A percentile compares a stretch with the other conserved stretches of the same genome.
Conservation (phyloP, 768 basidiomycete genomes). For the Roridomyces roridus region DNA sequence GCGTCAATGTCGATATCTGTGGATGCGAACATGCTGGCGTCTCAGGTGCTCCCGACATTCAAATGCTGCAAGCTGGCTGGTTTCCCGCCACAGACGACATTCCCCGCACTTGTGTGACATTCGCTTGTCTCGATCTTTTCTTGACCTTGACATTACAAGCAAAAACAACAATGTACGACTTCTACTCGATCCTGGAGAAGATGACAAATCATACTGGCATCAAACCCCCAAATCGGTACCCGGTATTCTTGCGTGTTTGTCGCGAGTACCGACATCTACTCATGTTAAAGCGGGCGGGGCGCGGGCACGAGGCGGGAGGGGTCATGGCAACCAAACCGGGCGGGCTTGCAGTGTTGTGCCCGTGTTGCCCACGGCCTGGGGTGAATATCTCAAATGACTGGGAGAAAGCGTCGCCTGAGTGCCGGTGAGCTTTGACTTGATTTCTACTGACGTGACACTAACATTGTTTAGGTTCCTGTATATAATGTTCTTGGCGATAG, state of each 20-base stretch:
- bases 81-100: neutral
- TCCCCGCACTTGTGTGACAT: neutral
- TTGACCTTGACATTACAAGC: neutral
- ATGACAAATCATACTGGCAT: too few relatives aligned
- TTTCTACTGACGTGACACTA: neutral
- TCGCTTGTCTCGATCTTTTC: neutral
- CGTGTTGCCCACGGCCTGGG: slow-evolving; percentile 37
- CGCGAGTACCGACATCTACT: too few relatives aligned
- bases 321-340: slow-evolving; percentile 26
- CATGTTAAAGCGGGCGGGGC: slow-evolving; percentile 20
- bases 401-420: slow-evolving; percentile 8
- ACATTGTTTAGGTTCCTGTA: slow-evolving; percentile 29
- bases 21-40: neutral
- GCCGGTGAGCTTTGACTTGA: neutral
- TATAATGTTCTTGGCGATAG: slow-evolving; percentile 29
- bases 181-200: too few relatives aligned
- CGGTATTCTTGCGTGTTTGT: too few relatives aligned
- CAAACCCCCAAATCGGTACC: too few relatives aligned
- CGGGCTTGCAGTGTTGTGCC: slow-evolving; percentile 35
- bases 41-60: neutral
- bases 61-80: slow-evolving; percentile 2
- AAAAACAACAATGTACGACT: slow-evolving; percentile 1
- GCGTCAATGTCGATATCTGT: neutral
- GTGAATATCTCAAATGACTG: slow-evolving; percentile 34
- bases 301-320: slow-evolving; percentile 29